Evolutionary conservation across 805 yeast genomes (phyloP).

Genomic region (Candida oleophila): DNA sequence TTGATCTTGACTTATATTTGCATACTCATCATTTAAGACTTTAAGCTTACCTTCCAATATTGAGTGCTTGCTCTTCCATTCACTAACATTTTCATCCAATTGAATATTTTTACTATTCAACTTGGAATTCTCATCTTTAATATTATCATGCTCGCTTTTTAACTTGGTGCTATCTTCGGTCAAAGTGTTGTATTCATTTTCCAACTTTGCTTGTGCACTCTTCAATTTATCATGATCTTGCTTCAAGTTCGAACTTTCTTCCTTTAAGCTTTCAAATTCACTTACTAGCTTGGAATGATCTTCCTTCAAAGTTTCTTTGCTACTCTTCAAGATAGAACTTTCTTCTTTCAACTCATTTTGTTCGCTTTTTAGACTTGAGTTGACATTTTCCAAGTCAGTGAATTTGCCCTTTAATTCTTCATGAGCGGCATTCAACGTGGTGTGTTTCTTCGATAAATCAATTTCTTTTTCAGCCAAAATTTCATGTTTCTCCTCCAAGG

Average conservation of each 20-base stretch:
- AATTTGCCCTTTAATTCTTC: neutral
- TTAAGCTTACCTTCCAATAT: constrained; percentile 5
- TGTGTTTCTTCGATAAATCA: neutral
- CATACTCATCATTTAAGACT: constrained; percentile 3
- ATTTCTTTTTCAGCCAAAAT: neutral
- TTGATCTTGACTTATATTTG: constrained; percentile 6
- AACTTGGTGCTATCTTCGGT: no score
- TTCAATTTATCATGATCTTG: constrained; percentile 2
- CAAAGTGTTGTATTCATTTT: neutral
- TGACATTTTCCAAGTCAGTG: neutral
- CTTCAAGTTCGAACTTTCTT: constrained; percentile 1
- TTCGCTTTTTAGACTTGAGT: neutral
- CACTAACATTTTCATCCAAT: neutral
- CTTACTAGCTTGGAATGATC: neutral
- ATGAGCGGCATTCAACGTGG: no score
- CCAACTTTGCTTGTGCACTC: neutral
- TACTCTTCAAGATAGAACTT: neutral
- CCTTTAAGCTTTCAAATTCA: neutral
- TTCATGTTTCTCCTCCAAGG: constrained; percentile 5
- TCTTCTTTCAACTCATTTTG: neutral
- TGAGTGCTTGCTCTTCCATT: constrained; percentile 6
- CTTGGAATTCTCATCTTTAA: neutral
- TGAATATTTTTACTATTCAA: neutral
- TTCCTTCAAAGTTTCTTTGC: no score
- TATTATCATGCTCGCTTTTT: neutral